A percentile compares a stretch with the other conserved stretches of the same genome.
Conservation (phyloP, 108 stramenopile genomes). For the Nitzschia palea region DNA sequence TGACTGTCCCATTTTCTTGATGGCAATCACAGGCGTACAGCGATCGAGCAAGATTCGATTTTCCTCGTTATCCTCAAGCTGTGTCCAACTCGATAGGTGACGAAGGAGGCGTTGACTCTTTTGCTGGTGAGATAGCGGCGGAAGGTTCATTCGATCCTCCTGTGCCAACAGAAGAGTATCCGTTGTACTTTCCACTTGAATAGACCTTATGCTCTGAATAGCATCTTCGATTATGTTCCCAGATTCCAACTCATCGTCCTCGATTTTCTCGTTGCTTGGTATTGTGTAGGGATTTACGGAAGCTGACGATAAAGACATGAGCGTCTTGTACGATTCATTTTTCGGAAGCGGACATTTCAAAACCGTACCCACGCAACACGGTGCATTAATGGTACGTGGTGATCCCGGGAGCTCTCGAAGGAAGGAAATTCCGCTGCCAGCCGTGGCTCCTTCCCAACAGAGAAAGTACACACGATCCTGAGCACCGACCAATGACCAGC, state of each 20-base stretch:
- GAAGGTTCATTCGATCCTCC: neutral
- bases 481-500: conserved; percentile 65
- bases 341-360: too few species aligned
- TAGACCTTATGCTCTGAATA: conserved; percentile 51
- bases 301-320: too few species aligned
- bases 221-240: conserved; percentile 52
- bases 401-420: conserved; percentile 35
- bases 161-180: neutral
- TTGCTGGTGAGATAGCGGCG: conserved; percentile 36
- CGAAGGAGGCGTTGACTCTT: conserved; percentile 59
- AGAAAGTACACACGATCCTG: conserved; percentile 49
- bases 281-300: neutral
- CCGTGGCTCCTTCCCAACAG: conserved; percentile 79
- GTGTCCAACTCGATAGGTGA: conserved; percentile 70
- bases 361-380: neutral
- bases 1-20: conserved; percentile 1
- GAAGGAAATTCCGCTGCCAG: conserved; percentile 42
- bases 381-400: neutral
- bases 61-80: conserved; percentile 52
- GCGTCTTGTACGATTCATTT: too few species aligned
- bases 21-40: conserved; percentile 25
- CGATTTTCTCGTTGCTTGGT: conserved; percentile 16
- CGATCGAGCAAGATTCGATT: conserved; percentile 42
- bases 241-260: conserved; percentile 10
- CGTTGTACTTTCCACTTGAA: neutral